phyloP scores from a whole-genome alignment of 2,329 filamentous ascomycete species.

The Diaporthe vaccinii region DNA sequence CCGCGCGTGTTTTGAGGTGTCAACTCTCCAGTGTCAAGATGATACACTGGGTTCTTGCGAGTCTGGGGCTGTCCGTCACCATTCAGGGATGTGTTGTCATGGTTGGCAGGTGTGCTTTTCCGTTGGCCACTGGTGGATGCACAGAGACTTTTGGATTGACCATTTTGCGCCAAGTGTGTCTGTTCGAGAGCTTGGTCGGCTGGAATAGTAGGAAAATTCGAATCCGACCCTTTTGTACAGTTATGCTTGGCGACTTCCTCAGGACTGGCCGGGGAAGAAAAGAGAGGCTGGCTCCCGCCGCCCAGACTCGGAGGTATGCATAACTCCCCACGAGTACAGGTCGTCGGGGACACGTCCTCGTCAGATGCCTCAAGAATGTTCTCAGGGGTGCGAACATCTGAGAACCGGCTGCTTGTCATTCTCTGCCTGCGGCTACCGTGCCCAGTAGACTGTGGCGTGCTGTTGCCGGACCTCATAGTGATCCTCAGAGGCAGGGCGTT shows the following conservation, averaged over 20 bases:
- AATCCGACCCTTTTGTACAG: too few relatives aligned
- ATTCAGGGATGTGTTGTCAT: too few relatives aligned
- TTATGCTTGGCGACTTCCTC: not conserved
- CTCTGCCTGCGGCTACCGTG: constrained; percentile 1
- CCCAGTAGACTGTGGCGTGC: not conserved
- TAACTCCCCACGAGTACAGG: not conserved
- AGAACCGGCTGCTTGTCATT: constrained; percentile 28
- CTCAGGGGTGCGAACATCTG: constrained; percentile 17
- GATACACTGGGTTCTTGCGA: too few relatives aligned
- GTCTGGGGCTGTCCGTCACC: not conserved
- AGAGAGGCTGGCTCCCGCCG: not conserved
- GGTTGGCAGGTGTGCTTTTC: too few relatives aligned
- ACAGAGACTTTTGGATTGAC: not conserved
- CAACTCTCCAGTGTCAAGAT: not conserved
- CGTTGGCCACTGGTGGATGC: not conserved
- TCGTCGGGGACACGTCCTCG: not conserved
- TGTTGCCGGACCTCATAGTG: not conserved
- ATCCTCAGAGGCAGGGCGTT: not conserved
- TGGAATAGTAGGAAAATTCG: not conserved
- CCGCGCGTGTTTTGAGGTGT: not conserved
- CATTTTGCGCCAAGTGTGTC: not conserved
- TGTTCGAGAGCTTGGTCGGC: not conserved
- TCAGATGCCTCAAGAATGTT: constrained; percentile 13
- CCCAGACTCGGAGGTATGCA: too few relatives aligned
- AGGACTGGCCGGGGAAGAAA: not conserved